A percentile compares a stretch with the other conserved stretches of the same genome.
phyloP scores from a whole-genome alignment of 148 eudicot genomes.

The Suaeda aralocaspica region DNA sequence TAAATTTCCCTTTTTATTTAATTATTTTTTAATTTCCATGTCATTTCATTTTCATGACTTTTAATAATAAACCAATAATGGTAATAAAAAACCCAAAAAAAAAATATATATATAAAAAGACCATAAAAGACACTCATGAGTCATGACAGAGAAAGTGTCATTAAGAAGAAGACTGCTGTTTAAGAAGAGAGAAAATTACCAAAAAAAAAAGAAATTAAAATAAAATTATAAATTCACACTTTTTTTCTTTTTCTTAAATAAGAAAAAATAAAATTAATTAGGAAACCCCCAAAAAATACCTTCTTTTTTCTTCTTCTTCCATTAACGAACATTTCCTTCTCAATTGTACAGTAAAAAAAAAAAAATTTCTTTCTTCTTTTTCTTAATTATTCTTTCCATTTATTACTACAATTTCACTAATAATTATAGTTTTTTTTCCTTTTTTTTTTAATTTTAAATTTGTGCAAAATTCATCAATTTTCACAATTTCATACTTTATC shows the following conservation, averaged over 20 bases:
- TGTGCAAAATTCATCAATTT: not conserved
- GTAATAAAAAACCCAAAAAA: not conserved
- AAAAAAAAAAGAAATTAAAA: conserved; percentile 9
- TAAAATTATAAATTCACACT: not conserved
- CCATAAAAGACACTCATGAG: conserved; percentile 15
- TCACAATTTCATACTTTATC: conserved; percentile 3
- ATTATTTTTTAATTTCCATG: no score
- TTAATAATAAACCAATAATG: not conserved
- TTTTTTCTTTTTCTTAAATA: not conserved
- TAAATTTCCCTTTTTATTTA: no score
- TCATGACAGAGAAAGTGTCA: conserved; percentile 11
- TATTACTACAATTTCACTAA: not conserved
- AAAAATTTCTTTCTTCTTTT: not conserved
- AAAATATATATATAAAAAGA: not conserved
- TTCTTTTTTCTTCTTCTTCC: conserved; percentile 24
- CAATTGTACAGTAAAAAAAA: conserved; percentile 20
- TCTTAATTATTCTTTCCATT: not conserved
- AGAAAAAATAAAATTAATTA: no score
- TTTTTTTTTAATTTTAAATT: not conserved
- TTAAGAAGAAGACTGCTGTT: conserved; percentile 4
- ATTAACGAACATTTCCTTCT: conserved; percentile 23
- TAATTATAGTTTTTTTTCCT: no score
- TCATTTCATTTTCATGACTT: no score
- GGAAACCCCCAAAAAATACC: no score
- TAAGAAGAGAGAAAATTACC: not conserved